These are phyloP conservation scores for Ceratocystis variospora DNA, from an alignment of 2,329 filamentous ascomycete genomes.

Conservation along the genomic window DNA sequence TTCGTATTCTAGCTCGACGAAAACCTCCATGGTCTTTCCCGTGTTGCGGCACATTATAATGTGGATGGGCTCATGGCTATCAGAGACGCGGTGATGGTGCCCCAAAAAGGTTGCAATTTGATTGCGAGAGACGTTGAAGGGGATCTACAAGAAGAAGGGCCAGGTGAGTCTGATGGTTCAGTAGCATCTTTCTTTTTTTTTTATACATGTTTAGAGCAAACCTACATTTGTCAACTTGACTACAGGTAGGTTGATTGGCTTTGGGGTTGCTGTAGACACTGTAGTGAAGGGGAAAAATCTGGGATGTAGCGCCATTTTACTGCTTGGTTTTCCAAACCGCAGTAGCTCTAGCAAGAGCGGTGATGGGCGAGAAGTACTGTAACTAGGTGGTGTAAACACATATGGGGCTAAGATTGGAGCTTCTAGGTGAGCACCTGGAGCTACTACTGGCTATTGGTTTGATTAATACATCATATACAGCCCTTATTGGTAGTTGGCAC, in stretches of 20 bases:
- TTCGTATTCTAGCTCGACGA: constrained; percentile 41
- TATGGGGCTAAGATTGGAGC: background rate
- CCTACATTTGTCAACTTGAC: constrained; percentile 39
- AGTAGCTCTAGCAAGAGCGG: constrained; percentile 10
- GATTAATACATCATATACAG: background rate
- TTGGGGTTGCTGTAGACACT: constrained; percentile 24
- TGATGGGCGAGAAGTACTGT: background rate
- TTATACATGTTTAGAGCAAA: too few relatives aligned
- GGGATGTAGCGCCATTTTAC: constrained; percentile 27
- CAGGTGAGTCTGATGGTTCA: constrained; percentile 13
- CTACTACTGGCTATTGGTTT: background rate
- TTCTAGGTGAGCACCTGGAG: background rate
- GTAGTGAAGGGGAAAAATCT: constrained; percentile 37
- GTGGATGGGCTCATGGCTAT: constrained; percentile 43
- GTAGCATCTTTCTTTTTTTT: too few relatives aligned
- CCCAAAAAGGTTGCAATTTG: constrained; percentile 48
- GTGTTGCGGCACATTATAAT: constrained; percentile 52
- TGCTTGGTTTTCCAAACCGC: constrained; percentile 25
- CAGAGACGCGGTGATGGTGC: constrained; percentile 41
- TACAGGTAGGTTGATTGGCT: constrained; percentile 30
- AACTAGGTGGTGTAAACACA: too few relatives aligned
- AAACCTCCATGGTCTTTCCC: constrained; percentile 48
- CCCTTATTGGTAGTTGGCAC: background rate
- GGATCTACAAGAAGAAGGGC: constrained; percentile 33
- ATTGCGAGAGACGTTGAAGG: constrained; percentile 38